A percentile compares a stretch with the other conserved stretches of the same genome.
Evolutionary conservation across 176 grass and related monocot species (phyloP).

Genomic region (Rhynchospora tenuis): DNA sequence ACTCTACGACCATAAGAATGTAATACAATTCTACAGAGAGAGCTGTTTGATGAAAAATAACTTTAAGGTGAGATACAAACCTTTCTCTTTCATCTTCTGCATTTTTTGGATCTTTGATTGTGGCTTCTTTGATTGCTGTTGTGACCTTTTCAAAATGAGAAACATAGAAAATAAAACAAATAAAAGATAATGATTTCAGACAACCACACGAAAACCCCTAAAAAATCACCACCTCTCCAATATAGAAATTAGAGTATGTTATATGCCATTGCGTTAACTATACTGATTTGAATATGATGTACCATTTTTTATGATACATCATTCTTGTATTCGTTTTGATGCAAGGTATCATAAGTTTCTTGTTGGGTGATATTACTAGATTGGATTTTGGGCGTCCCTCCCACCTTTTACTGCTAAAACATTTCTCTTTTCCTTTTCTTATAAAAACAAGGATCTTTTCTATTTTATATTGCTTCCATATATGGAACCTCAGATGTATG

Average conservation of each 20-base stretch:
- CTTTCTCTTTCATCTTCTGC: conserved; percentile 48
- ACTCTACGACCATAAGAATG: not conserved
- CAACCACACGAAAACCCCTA: not conserved
- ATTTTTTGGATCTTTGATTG: conserved; percentile 24
- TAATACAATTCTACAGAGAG: not conserved
- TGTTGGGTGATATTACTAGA: not conserved
- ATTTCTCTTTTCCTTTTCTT: not conserved
- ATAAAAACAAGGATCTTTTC: not conserved
- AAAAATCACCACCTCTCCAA: not conserved
- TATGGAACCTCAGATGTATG: not conserved
- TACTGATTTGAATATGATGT: not conserved
- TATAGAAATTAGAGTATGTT: not conserved
- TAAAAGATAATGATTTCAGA: not conserved
- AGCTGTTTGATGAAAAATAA: not conserved
- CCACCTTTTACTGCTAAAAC: not conserved
- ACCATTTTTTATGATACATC: not conserved
- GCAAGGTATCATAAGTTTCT: not conserved
- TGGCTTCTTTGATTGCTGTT: conserved; percentile 28
- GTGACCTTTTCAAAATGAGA: conserved; percentile 28
- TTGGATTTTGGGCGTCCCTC: not conserved
- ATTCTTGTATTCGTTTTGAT: not conserved
- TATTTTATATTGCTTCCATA: not conserved
- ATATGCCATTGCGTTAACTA: not conserved
- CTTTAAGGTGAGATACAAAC: conserved; percentile 32
- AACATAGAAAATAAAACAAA: conserved; percentile 15